A percentile compares a stretch with the other conserved stretches of the same genome.
Conservation (phyloP, 352 stramenopile genomes). For the Phytophthora pisi region DNA sequence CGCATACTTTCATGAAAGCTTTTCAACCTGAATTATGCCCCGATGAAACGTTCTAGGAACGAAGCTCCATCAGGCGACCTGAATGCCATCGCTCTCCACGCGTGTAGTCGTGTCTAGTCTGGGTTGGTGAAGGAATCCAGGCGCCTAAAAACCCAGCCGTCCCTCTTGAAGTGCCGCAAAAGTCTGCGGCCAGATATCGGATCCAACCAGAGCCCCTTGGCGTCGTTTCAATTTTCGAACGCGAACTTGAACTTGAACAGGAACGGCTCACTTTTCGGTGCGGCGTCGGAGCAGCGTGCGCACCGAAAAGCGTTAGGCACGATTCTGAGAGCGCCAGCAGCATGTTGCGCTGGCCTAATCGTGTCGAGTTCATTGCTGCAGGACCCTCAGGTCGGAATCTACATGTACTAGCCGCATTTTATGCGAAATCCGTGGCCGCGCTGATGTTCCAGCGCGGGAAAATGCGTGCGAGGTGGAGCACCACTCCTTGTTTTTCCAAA, state of each 20-base stretch:
- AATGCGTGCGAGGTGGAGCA: not conserved
- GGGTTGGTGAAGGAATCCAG: too few species aligned
- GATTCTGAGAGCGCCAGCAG: not conserved
- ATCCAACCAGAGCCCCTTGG: not conserved
- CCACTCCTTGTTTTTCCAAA: not conserved
- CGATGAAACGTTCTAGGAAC: too few species aligned
- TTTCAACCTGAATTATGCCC: too few species aligned
- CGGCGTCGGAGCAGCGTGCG: not conserved
- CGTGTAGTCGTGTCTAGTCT: too few species aligned
- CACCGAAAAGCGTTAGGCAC: not conserved
- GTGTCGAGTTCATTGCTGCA: not conserved
- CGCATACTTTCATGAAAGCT: too few species aligned
- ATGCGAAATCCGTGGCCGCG: not conserved
- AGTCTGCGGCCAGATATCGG: too few species aligned
- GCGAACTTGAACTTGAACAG: not conserved
- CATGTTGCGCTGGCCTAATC: not conserved
- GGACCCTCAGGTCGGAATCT: not conserved
- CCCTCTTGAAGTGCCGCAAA: too few species aligned
- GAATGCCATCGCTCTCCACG: too few species aligned
- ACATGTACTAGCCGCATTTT: not conserved
- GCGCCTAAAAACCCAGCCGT: too few species aligned
- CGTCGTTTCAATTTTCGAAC: not conserved
- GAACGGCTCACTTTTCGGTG: not conserved
- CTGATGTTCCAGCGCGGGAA: slow-evolving; percentile 1
- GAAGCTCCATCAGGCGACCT: too few species aligned